Evolutionary conservation across 306 rosid species (phyloP).

Genomic region (Ormosia semicastrata): DNA sequence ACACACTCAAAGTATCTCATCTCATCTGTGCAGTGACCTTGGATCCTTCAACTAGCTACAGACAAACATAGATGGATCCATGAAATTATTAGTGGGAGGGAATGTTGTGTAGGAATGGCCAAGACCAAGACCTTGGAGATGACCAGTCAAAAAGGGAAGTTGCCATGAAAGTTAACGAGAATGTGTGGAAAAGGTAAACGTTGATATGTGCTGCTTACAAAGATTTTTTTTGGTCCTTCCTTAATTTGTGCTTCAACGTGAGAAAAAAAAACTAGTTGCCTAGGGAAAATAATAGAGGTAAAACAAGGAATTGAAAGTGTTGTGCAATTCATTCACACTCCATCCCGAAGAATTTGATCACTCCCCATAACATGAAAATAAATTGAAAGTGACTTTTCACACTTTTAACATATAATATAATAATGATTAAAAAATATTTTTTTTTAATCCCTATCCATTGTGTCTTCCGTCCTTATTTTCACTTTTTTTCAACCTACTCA

Average conservation of each 20-base stretch:
- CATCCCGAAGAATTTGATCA: neutral
- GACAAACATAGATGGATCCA: constrained; percentile 37
- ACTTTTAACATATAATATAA: constrained; percentile 5
- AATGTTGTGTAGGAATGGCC: constrained; percentile 17
- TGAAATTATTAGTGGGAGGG: constrained; percentile 18
- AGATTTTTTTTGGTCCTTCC: constrained; percentile 34
- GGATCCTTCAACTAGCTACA: constrained; percentile 47
- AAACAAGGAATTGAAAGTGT: neutral
- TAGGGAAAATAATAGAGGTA: neutral
- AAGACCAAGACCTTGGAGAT: constrained; percentile 26
- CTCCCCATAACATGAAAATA: neutral
- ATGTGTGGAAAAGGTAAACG: constrained; percentile 32
- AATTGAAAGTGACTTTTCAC: constrained; percentile 19
- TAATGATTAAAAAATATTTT: neutral
- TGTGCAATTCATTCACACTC: neutral
- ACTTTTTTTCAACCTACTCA: neutral
- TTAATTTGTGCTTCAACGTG: neutral
- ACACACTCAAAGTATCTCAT: constrained; percentile 23
- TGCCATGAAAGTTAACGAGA: constrained; percentile 52
- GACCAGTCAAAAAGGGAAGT: constrained; percentile 74
- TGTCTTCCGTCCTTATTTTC: neutral
- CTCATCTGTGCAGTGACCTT: constrained; percentile 33
- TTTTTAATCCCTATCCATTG: neutral
- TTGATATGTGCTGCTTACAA: constrained; percentile 29
- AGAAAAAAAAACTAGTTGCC: neutral